phyloP scores from a whole-genome alignment of 202 grass and related monocot species.

The Eragrostis tef region DNA sequence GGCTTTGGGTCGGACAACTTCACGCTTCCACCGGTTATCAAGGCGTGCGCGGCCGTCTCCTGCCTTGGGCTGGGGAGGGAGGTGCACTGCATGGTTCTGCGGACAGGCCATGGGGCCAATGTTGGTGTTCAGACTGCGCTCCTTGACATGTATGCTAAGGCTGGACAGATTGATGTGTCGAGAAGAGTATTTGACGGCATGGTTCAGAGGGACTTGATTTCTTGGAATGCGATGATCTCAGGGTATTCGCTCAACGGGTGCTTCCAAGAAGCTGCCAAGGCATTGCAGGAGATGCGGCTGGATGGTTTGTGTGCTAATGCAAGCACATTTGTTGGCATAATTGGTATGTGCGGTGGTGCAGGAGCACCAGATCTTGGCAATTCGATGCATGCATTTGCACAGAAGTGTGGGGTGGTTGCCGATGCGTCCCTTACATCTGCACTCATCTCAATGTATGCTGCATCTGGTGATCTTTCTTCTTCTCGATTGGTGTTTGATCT shows the following conservation, averaged over 20 bases:
- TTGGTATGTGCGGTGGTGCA: conserved; percentile 34
- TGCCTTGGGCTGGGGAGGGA: conserved; percentile 52
- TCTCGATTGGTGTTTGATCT: conserved; percentile 57
- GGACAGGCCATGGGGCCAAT: conserved; percentile 45
- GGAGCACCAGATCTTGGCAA: conserved; percentile 10
- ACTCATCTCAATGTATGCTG: conserved; percentile 65
- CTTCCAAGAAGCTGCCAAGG: conserved; percentile 45
- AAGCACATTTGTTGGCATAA: conserved; percentile 53
- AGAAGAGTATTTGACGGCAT: conserved; percentile 61
- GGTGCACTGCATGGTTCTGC: conserved; percentile 61
- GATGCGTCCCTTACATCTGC: conserved; percentile 56
- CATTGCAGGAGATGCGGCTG: conserved; percentile 49
- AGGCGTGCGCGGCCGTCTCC: conserved; percentile 52
- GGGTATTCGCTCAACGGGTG: conserved; percentile 58
- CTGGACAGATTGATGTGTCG: conserved; percentile 42
- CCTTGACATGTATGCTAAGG: conserved; percentile 68
- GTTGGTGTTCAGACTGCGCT: conserved; percentile 68
- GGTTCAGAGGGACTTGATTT: conserved; percentile 59
- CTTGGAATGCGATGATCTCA: conserved; percentile 66
- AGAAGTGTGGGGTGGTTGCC: conserved; percentile 56
- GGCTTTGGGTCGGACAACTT: conserved; percentile 56
- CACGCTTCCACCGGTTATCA: conserved; percentile 67
- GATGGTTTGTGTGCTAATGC: conserved; percentile 50
- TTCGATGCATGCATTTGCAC: conserved; percentile 55
- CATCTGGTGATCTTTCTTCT: conserved; percentile 48